A percentile compares a stretch with the other conserved stretches of the same genome.
Conservation (phyloP, 768 basidiomycete species). For the Polyporus arcularius region DNA sequence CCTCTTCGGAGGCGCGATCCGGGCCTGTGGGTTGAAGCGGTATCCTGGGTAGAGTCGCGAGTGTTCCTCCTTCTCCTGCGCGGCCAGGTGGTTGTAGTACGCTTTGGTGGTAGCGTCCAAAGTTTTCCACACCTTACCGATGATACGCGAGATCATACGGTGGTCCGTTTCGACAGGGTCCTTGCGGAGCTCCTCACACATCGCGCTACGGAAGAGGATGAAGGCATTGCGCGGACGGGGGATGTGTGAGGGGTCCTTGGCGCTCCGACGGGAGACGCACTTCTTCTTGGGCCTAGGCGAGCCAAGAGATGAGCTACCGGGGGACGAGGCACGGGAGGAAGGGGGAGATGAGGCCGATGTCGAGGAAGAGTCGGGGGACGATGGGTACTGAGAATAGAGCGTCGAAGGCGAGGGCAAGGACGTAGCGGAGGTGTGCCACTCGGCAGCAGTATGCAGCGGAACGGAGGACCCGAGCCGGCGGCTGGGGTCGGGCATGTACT, state of each 20-base stretch:
- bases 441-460: neutral
- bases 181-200: constrained; percentile 39
- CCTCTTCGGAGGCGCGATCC: constrained; percentile 12
- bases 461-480: neutral
- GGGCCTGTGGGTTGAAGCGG: constrained; percentile 51
- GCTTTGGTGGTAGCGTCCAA: constrained; percentile 43
- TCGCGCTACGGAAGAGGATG: constrained; percentile 71
- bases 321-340: constrained; percentile 3
- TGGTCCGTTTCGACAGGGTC: constrained; percentile 34
- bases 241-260: constrained; percentile 53
- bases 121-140: constrained; percentile 69
- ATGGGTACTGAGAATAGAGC: neutral
- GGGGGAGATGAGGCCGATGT: neutral
- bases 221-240: constrained; percentile 70
- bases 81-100: constrained; percentile 54
- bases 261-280: constrained; percentile 1
- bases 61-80: constrained; percentile 58
- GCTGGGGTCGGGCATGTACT: neutral
- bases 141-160: constrained; percentile 68
- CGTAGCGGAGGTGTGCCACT: constrained; percentile 12
- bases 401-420: neutral
- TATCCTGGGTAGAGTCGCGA: constrained; percentile 58
- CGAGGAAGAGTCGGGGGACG: neutral
- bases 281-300: neutral
- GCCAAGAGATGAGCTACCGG: constrained; percentile 1